phyloP scores from a whole-genome alignment of 2,329 filamentous ascomycete species.

The Alternaria sp. region DNA sequence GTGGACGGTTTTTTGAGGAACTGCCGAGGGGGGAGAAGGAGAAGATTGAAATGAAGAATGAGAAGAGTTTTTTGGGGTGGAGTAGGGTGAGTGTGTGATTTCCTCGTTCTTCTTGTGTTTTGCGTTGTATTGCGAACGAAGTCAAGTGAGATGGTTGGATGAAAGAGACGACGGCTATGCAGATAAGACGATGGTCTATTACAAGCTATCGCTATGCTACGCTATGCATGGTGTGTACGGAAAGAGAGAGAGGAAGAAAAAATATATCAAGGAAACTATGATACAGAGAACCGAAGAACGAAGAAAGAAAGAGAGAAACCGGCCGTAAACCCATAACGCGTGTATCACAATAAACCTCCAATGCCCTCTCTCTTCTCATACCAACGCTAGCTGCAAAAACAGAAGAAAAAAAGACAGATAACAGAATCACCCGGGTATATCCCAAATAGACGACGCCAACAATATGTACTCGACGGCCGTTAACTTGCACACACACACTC shows the following conservation, averaged over 20 bases:
- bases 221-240: neutral
- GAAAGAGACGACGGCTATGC: neutral
- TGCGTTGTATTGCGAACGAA: too few relatives aligned
- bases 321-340: slow-evolving; percentile 8
- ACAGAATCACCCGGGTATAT: slow-evolving; percentile 13
- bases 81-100: slow-evolving; percentile 48
- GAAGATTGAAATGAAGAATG: slow-evolving; percentile 59
- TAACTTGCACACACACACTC: neutral
- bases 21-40: slow-evolving; percentile 79
- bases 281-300: neutral
- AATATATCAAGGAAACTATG: slow-evolving; percentile 3
- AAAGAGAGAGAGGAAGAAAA: neutral
- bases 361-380: neutral
- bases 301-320: neutral
- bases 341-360: neutral
- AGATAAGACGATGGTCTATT: slow-evolving; percentile 4
- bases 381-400: neutral
- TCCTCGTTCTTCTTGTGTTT: too few relatives aligned
- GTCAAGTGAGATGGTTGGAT: too few relatives aligned
- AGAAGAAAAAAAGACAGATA: neutral
- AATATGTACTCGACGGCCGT: slow-evolving; percentile 11
- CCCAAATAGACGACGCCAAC: slow-evolving; percentile 13
- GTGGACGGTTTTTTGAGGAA: slow-evolving; percentile 74
- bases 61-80: slow-evolving; percentile 56
- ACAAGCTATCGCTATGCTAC: slow-evolving; percentile 10